Evolutionary conservation across 192 early-diverging fungal genomes (phyloP).

Genomic region (Rhizophagus sp.): DNA sequence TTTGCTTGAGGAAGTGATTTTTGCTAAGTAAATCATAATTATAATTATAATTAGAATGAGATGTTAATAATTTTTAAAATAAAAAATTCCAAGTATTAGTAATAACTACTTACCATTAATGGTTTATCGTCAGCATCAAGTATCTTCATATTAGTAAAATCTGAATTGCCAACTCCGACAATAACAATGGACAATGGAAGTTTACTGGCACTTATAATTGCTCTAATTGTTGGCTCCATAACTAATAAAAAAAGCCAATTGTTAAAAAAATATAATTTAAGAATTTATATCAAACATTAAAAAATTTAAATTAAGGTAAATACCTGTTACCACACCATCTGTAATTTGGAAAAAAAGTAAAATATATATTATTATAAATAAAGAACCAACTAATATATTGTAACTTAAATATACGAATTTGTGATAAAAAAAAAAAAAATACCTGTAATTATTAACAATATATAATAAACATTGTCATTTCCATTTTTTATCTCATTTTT

Average conservation of each 20-base stretch:
- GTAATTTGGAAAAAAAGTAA: conserved; percentile 22
- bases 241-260: neutral
- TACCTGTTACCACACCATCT: conserved; percentile 29
- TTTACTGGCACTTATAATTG: conserved; percentile 45
- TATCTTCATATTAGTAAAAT: conserved; percentile 51
- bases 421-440: neutral
- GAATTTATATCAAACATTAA: neutral
- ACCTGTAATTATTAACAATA: conserved; percentile 21
- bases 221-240: conserved; percentile 44
- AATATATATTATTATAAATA: conserved; percentile 30
- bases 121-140: conserved; percentile 52
- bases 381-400: conserved; percentile 3
- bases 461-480: conserved; percentile 20
- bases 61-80: neutral
- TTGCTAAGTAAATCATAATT: neutral
- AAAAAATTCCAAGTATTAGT: neutral
- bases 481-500: conserved; percentile 29
- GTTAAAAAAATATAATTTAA: too few relatives aligned
- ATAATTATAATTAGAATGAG: neutral
- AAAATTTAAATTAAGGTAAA: conserved; percentile 26
- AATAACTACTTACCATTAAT: conserved; percentile 24
- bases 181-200: conserved; percentile 55
- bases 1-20: neutral
- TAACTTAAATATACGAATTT: conserved; percentile 26
- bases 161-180: conserved; percentile 54